Evolutionary conservation across 352 stramenopile species (phyloP), one percentile per base, ranked within the genome.

Genomic region (Phytophthora brassicae): DNA sequence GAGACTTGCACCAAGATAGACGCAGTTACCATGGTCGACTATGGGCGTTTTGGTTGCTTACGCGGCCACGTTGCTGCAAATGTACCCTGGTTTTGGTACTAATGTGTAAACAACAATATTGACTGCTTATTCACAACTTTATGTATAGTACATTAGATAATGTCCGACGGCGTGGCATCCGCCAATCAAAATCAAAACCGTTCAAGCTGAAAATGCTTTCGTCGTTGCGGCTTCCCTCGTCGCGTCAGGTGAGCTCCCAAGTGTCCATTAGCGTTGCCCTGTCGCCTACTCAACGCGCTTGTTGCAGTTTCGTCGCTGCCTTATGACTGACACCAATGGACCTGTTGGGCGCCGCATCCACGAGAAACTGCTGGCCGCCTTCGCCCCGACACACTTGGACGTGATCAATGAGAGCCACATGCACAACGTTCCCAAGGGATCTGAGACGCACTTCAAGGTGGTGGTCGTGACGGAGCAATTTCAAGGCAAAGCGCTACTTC

Each of bases 381-480:
- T 96, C 43, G 13, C 53, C 39, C 88, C 88, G 14, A 20, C 64
- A 48, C 75, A 95, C 57, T 50, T 96, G 53, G 82, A 97, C 62
- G 88, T 98, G 26, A 74, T 93, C 26, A 98, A 98, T 68, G 95
- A 98, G 77, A 97, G 86, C 51, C 84, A 97, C 72, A 98, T 96
- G 88, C 95, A 98, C 81, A 98, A 96, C 64, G 95, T 98, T 29
- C 94, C 94, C 12, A 89, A 88, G 47, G 84, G 88, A 57, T 93
- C 91, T 14, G 95, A 99, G 81, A 98, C 92, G 17, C 96, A 99
- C 72, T 99, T 99, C 74, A 98, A 99, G 74, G 92, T 98, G 9
- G 81, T 99, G 20, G 86, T 98, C 0, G 90, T 98, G 8, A 88
- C 86, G 11, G 79, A 88, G 20, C 67, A 87, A 39, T 99, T 99